Evolutionary conservation across 2,329 filamentous ascomycete genomes (phyloP).

Genomic region (Colletotrichum higginsianum): DNA sequence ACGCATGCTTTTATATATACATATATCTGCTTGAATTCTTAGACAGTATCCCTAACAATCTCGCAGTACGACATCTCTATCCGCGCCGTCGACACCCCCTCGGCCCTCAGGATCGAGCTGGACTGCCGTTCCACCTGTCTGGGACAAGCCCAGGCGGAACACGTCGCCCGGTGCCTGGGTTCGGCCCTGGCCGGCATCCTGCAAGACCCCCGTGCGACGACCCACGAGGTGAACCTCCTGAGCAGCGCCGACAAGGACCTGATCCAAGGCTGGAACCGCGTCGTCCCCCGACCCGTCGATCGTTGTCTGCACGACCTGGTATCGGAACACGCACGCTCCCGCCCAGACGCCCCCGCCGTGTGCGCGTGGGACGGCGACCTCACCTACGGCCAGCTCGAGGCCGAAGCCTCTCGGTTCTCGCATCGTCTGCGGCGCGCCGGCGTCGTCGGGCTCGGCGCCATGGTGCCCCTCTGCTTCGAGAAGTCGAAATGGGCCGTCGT

Average conservation of each 20-base stretch:
- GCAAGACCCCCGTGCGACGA: neutral
- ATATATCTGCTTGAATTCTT: neutral
- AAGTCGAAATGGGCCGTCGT: conserved; percentile 37
- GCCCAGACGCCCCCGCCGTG: neutral
- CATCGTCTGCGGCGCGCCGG: conserved; percentile 1
- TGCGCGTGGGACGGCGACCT: conserved; percentile 10
- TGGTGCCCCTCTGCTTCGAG: conserved; percentile 40
- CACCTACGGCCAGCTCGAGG: conserved; percentile 45
- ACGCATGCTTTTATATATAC: too few species aligned
- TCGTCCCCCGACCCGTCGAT: neutral
- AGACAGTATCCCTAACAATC: neutral
- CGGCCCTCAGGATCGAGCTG: neutral
- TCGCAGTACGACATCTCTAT: neutral
- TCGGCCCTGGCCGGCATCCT: neutral
- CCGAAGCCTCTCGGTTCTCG: conserved; percentile 21
- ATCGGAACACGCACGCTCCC: neutral
- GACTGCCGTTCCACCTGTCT: neutral
- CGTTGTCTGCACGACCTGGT: neutral
- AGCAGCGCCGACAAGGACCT: neutral
- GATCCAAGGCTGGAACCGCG: neutral
- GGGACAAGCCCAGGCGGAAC: neutral
- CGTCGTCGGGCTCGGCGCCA: neutral
- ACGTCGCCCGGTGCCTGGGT: neutral
- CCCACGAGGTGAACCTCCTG: neutral
- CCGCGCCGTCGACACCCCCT: neutral